These are phyloP conservation scores for Aspergillus campestris DNA, from an alignment of 495 filamentous ascomycete species.

Conservation along the genomic window DNA sequence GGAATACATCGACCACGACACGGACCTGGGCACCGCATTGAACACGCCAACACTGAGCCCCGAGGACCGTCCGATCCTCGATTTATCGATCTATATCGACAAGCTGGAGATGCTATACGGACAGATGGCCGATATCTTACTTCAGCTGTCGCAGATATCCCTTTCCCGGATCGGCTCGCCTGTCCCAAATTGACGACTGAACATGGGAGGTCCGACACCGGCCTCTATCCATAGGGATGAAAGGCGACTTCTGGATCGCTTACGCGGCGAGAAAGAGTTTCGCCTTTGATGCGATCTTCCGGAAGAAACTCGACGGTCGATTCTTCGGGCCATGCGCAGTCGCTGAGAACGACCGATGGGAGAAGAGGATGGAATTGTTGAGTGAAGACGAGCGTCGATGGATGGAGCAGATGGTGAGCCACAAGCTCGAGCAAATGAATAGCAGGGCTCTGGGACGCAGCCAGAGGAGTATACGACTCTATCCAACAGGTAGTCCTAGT, in stretches of 20 bases:
- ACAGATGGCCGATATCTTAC: conserved; percentile 19
- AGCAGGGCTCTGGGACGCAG: conserved; percentile 6
- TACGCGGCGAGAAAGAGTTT: conserved; percentile 9
- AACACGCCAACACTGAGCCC: conserved; percentile 6
- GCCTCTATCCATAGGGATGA: no score
- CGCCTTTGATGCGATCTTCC: conserved; percentile 13
- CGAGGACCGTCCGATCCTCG: conserved; percentile 8
- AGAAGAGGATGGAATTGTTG: conserved; percentile 3
- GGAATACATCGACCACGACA: not conserved
- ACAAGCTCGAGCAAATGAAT: conserved; percentile 2
- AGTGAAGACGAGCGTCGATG: conserved; percentile 1
- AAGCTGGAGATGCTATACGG: conserved; percentile 18
- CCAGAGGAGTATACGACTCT: no score
- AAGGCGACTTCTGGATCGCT: conserved; percentile 5
- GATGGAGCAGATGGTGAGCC: conserved; percentile 5
- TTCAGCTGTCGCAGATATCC: conserved; percentile 13
- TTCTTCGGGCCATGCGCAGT: conserved; percentile 10
- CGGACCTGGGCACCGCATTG: conserved; percentile 16
- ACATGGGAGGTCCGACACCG: no score
- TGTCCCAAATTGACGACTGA: no score
- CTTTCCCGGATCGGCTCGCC: no score
- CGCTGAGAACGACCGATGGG: conserved; percentile 1
- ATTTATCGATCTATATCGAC: conserved; percentile 14
- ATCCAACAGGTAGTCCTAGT: no score
- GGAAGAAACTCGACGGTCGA: conserved; percentile 11